Evolutionary conservation across 1,284 basidiomycete species (phyloP), one percentile per base, ranked within the genome.

Genomic region (Cryptococcus sp.): DNA sequence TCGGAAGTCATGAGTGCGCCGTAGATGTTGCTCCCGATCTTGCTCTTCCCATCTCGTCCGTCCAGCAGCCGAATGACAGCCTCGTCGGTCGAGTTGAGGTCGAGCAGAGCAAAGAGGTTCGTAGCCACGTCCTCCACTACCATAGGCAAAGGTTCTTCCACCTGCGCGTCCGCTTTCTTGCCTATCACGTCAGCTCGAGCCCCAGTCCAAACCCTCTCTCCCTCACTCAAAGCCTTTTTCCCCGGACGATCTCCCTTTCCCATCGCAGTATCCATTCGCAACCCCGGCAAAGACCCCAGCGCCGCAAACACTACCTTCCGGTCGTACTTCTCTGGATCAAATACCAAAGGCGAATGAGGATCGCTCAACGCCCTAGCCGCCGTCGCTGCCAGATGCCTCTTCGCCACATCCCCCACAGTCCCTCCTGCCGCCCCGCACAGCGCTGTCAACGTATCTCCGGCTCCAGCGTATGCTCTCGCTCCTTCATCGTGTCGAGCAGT

Each of bases 381-480:
- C 1, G 63, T 56, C 0, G 51, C 45, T 5, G 66, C 51, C 2
- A 67, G 51, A 32, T 57, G 45, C 25, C 52, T 52, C 9, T 37
- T 42, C 6, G 50, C 39, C 1, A 54, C 58, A 4, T 53, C 45
- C 1, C 48, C 31, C 0, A 49, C 31, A 2, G 43, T 16, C 0
- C 58, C 25, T 1, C 42, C 46, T 5, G 61, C 58, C 0, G 66
- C 64, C 2, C 63, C 54, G 35, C 66, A 70, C 14, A 62, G 52
- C 0, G 51, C 53, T 2, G 23, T 43, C 38, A 62, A 60, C 38
- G 60, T 54, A 4, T 54, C 48, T 21, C 47, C 36, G 18, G 50
- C 26, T 5, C 36, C 43, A 19, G 12, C 16, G 21, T 45, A 39
- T 23, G 26, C 7, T 36, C 36, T 26, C 24, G 45, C 22, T 10